A percentile compares a stretch with the other conserved stretches of the same genome.
phyloP scores from a whole-genome alignment of 306 rosid genomes.

The Arachis hypogaea region DNA sequence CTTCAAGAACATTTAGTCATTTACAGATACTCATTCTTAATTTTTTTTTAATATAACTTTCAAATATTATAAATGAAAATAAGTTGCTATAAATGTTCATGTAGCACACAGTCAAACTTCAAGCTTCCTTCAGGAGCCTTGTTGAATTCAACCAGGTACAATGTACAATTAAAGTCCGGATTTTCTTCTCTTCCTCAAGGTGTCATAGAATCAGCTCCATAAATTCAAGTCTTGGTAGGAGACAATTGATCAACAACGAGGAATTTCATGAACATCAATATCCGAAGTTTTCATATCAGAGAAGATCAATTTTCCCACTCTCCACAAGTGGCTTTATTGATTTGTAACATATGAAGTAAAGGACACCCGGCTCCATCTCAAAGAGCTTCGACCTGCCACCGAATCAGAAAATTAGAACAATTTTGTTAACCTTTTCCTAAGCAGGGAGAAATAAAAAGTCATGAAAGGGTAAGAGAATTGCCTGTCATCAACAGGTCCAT shows the following conservation, averaged over 20 bases:
- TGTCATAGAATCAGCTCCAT: slow-evolving; percentile 19
- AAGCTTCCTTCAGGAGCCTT: background rate
- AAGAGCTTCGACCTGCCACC: slow-evolving; percentile 55
- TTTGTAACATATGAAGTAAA: slow-evolving; percentile 83
- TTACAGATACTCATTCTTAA: too few species aligned
- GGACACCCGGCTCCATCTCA: slow-evolving; percentile 56
- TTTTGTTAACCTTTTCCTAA: background rate
- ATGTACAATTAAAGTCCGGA: background rate
- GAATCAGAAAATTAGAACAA: slow-evolving; percentile 14
- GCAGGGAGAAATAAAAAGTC: slow-evolving; percentile 7
- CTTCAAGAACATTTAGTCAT: too few species aligned
- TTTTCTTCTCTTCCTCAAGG: background rate
- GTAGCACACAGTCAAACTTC: background rate
- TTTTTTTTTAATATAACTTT: too few species aligned
- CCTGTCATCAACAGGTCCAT: slow-evolving; percentile 77
- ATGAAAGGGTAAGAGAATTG: slow-evolving; percentile 41
- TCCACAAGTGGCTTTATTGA: slow-evolving; percentile 81
- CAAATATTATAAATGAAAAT: too few species aligned
- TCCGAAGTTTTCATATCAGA: slow-evolving; percentile 32
- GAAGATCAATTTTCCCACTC: slow-evolving; percentile 74
- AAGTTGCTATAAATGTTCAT: too few species aligned
- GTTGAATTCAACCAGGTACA: background rate
- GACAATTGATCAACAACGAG: slow-evolving; percentile 13
- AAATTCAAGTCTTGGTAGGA: slow-evolving; percentile 11
- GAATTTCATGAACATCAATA: slow-evolving; percentile 13